Conservation (phyloP, 2,329 filamentous ascomycete genomes). For the Neofusicoccum parvum region DNA sequence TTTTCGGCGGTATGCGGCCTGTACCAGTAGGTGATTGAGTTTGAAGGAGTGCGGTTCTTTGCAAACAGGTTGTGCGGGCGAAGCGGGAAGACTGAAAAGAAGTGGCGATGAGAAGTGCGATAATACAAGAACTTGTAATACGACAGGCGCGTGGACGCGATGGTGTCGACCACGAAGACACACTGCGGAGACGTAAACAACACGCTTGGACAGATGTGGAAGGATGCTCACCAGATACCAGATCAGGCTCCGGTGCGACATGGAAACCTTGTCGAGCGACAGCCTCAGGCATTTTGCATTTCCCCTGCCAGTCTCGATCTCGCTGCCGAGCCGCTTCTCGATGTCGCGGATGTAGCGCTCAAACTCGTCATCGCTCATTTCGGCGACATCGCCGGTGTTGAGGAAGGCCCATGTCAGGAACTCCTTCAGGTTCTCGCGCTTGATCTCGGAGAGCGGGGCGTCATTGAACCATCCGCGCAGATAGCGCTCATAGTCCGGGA, state of each 20-base stretch:
- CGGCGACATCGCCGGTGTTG: conserved; percentile 50
- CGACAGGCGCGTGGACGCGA: conserved; percentile 45
- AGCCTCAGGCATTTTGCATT: conserved; percentile 61
- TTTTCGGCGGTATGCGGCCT: conserved; percentile 63
- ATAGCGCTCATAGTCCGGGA: conserved; percentile 60
- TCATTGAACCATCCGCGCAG: conserved; percentile 68
- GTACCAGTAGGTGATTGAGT: conserved; percentile 65
- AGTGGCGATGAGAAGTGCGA: conserved; percentile 45
- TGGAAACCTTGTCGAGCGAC: conserved; percentile 65
- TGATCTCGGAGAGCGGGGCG: conserved; percentile 59
- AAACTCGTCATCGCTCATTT: conserved; percentile 53
- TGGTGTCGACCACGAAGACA: conserved; percentile 56
- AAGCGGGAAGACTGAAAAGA: conserved; percentile 59
- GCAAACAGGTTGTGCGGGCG: conserved; percentile 49
- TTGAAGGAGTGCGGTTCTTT: conserved; percentile 25
- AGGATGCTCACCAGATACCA: conserved; percentile 61
- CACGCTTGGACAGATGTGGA: background rate
- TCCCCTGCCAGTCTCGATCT: conserved; percentile 58
- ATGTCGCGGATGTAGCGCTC: conserved; percentile 57
- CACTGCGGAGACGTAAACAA: conserved; percentile 31
- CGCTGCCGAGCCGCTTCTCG: conserved; percentile 56
- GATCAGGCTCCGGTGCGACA: conserved; percentile 62
- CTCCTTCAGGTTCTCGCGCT: conserved; percentile 67
- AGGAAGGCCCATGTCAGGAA: conserved; percentile 71
- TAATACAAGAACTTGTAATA: conserved; percentile 58